Percentiles rank a stretch among this genome's conserved stretches.
phyloP scores from a whole-genome alignment of 352 stramenopile species.

The Phytophthora nicotianae region DNA sequence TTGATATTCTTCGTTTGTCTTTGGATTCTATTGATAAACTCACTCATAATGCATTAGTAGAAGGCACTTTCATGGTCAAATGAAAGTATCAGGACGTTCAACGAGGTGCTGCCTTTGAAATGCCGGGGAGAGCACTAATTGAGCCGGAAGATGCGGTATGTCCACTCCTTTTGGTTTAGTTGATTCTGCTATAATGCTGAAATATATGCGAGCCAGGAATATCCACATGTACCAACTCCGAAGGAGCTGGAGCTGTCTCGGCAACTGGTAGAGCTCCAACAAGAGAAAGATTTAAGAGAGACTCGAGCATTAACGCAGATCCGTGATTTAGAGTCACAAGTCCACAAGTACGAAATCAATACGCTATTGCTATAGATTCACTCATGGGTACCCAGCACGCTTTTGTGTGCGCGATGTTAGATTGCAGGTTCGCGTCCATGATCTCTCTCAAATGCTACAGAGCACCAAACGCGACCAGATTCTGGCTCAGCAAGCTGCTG shows the following conservation, averaged over 20 bases:
- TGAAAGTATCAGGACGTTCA: neutral
- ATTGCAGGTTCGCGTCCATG: slow-evolving; percentile 59
- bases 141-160: slow-evolving; percentile 51
- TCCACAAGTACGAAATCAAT: slow-evolving; percentile 61
- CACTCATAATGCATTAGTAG: neutral
- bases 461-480: slow-evolving; percentile 69
- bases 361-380: neutral
- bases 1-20: too few relatives aligned
- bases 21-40: neutral
- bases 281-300: slow-evolving; percentile 73
- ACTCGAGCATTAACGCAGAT: slow-evolving; percentile 66
- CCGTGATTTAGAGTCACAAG: slow-evolving; percentile 65
- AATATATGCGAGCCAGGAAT: slow-evolving; percentile 46
- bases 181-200: too few relatives aligned
- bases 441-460: slow-evolving; percentile 59
- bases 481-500: slow-evolving; percentile 47
- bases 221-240: slow-evolving; percentile 70
- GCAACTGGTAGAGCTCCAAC: slow-evolving; percentile 65
- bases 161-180: neutral
- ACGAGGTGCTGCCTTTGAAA: slow-evolving; percentile 1
- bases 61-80: neutral
- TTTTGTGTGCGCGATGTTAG: slow-evolving; percentile 24
- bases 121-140: slow-evolving; percentile 21
- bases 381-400: neutral
- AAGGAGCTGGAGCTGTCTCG: slow-evolving; percentile 76